Percentiles rank a stretch among this genome's conserved stretches.
phyloP scores from a whole-genome alignment of 768 basidiomycete genomes.

The Phaeolepiota aurea region DNA sequence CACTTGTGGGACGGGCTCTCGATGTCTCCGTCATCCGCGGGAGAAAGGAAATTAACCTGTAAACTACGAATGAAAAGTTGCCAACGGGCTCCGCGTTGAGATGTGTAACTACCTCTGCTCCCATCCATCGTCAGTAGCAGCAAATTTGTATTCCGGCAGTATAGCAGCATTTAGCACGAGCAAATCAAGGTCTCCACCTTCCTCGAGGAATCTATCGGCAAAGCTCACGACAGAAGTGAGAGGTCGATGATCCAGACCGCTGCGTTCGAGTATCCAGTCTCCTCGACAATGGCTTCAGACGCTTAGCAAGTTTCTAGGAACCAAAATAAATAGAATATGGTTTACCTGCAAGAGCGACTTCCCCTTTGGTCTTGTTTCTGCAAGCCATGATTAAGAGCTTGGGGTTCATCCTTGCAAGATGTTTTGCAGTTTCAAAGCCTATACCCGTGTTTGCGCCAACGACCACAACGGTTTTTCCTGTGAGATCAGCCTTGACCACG shows the following conservation, averaged over 20 bases:
- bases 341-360: too few species aligned
- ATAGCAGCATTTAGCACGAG: constrained; percentile 34
- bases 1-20: too few species aligned
- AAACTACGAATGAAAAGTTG: too few species aligned
- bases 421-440: constrained; percentile 36
- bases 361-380: too few species aligned
- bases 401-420: constrained; percentile 37
- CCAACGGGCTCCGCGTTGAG: too few species aligned
- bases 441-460: constrained; percentile 43
- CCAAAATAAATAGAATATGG: constrained; percentile 27
- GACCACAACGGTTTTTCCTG: constrained; percentile 40
- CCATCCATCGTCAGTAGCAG: constrained; percentile 32
- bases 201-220: constrained; percentile 21
- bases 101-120: constrained; percentile 27
- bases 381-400: too few species aligned
- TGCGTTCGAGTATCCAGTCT: constrained; percentile 22
- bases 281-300: constrained; percentile 23
- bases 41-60: too few species aligned
- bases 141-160: constrained; percentile 6
- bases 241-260: constrained; percentile 36
- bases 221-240: constrained; percentile 31
- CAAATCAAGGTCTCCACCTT: constrained; percentile 28
- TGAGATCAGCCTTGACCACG: constrained; percentile 25
- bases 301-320: constrained; percentile 25
- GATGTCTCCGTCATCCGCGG: too few species aligned